Evolutionary conservation across 2,329 filamentous ascomycete genomes (phyloP), one percentile per base, ranked within the genome.

Genomic region (Colletotrichum musae): DNA sequence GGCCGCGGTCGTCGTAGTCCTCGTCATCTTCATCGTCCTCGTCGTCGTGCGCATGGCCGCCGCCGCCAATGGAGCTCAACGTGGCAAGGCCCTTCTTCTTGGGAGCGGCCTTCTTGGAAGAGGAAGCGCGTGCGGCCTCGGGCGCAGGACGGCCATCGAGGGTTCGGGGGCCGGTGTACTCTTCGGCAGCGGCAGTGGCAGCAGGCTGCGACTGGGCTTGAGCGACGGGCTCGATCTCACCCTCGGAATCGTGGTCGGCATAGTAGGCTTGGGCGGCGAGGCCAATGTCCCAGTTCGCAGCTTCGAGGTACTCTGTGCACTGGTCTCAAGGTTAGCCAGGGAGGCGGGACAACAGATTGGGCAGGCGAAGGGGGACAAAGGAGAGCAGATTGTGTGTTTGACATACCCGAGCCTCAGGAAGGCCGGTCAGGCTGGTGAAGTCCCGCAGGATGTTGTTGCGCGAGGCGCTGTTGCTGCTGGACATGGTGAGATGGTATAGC

Each of bases 301-400:
- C 86, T 24, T 85, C 83, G 7, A 95, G 88, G 73, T 92, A 92
- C 70, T 91, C 85, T 64, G 85, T 84, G 54, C 92, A 92, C 92
- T 94, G 71, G 15, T 36, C 3, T n/a, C 15, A 9, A 26, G 36
- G 41, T 67, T 16, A 62, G 16, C 15, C 2, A 32, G 47, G 41
- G 41, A 64, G 32, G 68, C 71, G 39, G 70, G 7, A 60, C 48
- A 43, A 47, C 28, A 36, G 2, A 2, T 4, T n/a, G 5, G 43
- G 36, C 26, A 21, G 7, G 62, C 6, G 12, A 6, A 41, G 28
- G 26, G 51, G 18, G 13, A 16, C 50, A 26, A 32, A 58, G 4
- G 2, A 39, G 16, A 36, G 32, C 7, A 36, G 9, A 36, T 36
- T 3, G 9, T 12, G 10, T 3, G 10, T 10, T 36, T 36, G 32